Evolutionary conservation across 768 basidiomycete species (phyloP).

Genomic region (Termitomyces titanicus): DNA sequence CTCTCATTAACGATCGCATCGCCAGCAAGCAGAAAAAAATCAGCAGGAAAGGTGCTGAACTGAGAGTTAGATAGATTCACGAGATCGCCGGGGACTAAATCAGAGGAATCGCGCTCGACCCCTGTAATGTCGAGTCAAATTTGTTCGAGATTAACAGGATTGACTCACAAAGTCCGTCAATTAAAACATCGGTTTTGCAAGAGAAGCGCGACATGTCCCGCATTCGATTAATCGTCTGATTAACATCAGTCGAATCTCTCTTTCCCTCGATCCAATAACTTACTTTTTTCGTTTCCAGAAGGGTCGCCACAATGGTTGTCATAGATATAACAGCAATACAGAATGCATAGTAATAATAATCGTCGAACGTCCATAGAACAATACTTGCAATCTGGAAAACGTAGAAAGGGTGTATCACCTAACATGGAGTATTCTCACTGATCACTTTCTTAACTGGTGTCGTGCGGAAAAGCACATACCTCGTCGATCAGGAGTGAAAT

Average conservation of each 20-base stretch:
- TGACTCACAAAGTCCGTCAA: constrained; percentile 68
- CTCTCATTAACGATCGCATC: constrained; percentile 99
- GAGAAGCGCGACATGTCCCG: constrained; percentile 92
- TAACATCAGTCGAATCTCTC: not conserved
- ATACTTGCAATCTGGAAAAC: constrained; percentile 98
- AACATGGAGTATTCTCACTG: not conserved
- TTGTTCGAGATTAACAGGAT: not conserved
- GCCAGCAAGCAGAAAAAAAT: constrained; percentile 88
- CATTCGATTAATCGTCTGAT: constrained; percentile 88
- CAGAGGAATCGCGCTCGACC: constrained; percentile 66
- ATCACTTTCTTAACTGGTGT: not conserved
- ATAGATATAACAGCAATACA: constrained; percentile 92
- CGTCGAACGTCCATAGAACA: constrained; percentile 88
- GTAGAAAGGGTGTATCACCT: constrained; percentile 96
- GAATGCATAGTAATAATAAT: constrained; percentile 97
- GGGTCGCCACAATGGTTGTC: constrained; percentile 77
- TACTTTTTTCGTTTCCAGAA: constrained; percentile 91
- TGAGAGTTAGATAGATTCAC: constrained; percentile 81
- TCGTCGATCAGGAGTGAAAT: constrained; percentile 82
- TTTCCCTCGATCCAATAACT: constrained; percentile 11
- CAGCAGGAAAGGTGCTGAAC: constrained; percentile 77
- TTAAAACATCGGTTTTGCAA: constrained; percentile 69
- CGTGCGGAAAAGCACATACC: constrained; percentile 38
- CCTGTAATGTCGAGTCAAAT: constrained; percentile 38
- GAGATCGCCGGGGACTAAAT: constrained; percentile 89